Percentiles rank a stretch among this genome's conserved stretches.
These are phyloP conservation scores for Prunus mume DNA, from an alignment of 306 rosid species.

Conservation along the genomic window DNA sequence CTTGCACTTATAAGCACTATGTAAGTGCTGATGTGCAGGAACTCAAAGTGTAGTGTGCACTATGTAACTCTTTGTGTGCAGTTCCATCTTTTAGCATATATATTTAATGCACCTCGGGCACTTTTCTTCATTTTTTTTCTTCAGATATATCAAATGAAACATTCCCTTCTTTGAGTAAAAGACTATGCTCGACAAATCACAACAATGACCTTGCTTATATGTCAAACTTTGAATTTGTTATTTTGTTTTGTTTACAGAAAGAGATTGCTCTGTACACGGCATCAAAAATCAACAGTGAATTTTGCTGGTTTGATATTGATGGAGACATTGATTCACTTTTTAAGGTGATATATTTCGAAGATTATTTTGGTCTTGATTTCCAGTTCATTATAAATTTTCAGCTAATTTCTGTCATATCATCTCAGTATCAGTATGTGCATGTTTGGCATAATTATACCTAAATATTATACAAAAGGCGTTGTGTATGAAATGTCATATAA, in stretches of 20 bases:
- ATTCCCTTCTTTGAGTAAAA: background rate
- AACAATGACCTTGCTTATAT: too few species aligned
- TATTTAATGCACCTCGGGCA: background rate
- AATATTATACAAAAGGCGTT: background rate
- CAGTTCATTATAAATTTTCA: background rate
- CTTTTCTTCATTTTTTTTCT: background rate
- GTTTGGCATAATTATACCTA: background rate
- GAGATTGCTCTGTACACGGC: slow-evolving; percentile 93
- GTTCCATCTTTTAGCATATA: background rate
- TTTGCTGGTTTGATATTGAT: slow-evolving; percentile 84
- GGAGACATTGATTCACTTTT: slow-evolving; percentile 89
- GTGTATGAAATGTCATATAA: background rate
- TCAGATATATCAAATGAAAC: background rate
- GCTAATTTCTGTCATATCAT: background rate
- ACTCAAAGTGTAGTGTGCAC: background rate
- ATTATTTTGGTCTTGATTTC: background rate
- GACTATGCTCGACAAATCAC: background rate
- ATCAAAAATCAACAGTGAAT: slow-evolving; percentile 66
- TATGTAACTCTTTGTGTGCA: background rate
- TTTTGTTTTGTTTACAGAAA: slow-evolving; percentile 60
- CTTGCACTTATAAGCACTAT: background rate
- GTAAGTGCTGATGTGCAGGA: background rate
- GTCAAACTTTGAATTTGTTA: slow-evolving; percentile 2
- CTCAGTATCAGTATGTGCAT: background rate
- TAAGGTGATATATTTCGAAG: slow-evolving; percentile 48